Base-by-base conservation (phyloP, 2,329 filamentous ascomycete species). In the Colletotrichum acutatum region DNA sequence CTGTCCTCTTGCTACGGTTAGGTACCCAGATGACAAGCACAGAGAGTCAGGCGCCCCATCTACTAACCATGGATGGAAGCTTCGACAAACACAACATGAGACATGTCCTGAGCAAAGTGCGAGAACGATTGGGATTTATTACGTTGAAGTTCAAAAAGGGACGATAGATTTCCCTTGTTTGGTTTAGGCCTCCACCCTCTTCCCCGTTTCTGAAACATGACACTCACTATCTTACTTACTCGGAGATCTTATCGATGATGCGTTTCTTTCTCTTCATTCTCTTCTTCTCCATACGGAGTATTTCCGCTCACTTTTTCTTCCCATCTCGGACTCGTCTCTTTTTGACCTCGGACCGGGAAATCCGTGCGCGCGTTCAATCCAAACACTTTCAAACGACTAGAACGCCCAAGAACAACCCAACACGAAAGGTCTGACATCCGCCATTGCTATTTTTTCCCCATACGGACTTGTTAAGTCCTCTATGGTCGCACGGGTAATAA, bases 301-400 rank as follows among this genome's bases (percentile, higher is more conserved):
- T 14, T 42, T 42, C 37, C 37, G 37, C 37, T 42, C 37, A 42
- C 37, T 8, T 42, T 42, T 42, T 42, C 37, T 8, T 42, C 37
- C 37, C 19, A 49, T 49, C 42, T 54, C 30, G n/a, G 42, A 30
- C 52, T 64, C 46, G 61, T 54, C 61, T 54, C 46, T 46, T 64
- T 34, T 53, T 64, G 46, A 14, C 52, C 22, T 64, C 46, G 46
- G n/a, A 53, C n/a, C 46, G 61, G 61, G 30, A 64, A 54, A 54
- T 9, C 11, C 42, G 37, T 64, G 61, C 46, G n/a, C 49, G 37
- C 14, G 46, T 64, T 63, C 19, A 26, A 54, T 64, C 46, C 46
- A 37, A 26, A 54, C 28, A 54, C 46, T 26, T 53, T 28, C 16
- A 64, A 64, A 64, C 46, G 14, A 22, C 52, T 32, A 53, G 46